Conservation (phyloP, 129 eudicot genomes). For the Lactuca sativa region DNA sequence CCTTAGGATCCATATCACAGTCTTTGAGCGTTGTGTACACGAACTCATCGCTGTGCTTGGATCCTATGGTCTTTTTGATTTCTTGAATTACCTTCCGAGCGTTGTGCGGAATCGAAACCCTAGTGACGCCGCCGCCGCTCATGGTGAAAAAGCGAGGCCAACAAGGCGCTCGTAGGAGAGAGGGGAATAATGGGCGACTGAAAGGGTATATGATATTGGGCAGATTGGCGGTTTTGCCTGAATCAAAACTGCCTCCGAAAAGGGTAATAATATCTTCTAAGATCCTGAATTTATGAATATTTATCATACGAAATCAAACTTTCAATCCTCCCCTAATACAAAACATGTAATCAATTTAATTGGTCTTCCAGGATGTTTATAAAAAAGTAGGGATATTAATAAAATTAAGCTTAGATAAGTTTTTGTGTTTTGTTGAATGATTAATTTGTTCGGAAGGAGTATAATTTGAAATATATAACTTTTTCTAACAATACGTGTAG, state of each 20-base stretch:
- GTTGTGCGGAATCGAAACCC: slow-evolving; percentile 53
- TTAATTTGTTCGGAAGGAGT: no score
- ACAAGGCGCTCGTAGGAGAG: slow-evolving; percentile 7
- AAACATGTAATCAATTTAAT: no score
- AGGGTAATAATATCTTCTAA: neutral
- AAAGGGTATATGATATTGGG: slow-evolving; percentile 10
- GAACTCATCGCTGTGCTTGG: slow-evolving; percentile 53
- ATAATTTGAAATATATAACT: no score
- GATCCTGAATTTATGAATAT: neutral
- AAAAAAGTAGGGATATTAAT: no score
- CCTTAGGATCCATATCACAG: slow-evolving; percentile 62
- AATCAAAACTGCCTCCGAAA: slow-evolving; percentile 4
- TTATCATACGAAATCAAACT: neutral
- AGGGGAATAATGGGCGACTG: neutral
- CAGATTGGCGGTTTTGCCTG: slow-evolving; percentile 7
- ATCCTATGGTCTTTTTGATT: slow-evolving; percentile 33
- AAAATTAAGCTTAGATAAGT: no score
- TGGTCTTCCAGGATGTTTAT: no score
- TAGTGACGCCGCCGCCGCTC: slow-evolving; percentile 38
- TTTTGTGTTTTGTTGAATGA: no score
- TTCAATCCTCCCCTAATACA: no score
- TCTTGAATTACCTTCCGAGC: slow-evolving; percentile 37
- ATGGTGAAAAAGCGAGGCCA: slow-evolving; percentile 20
- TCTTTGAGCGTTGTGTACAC: slow-evolving; percentile 55
- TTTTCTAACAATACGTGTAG: no score